Evolutionary conservation across 257 asterid genomes (phyloP), one percentile per base, ranked within the genome.

Genomic region (Primulina tabacum): DNA sequence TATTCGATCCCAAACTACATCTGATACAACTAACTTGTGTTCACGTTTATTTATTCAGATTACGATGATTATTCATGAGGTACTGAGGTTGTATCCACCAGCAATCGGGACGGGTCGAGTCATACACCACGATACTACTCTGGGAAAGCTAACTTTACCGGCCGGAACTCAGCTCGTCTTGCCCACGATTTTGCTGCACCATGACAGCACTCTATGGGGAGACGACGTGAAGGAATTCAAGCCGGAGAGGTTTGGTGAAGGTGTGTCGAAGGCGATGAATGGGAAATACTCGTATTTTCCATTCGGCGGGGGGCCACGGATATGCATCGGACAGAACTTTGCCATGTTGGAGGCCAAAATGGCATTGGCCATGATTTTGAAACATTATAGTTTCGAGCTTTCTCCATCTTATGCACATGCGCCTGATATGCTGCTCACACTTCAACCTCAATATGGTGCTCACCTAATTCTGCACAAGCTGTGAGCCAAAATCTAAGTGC

Each of bases 201-300:
- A 80, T 3, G 85, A 84, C 69, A 7, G 1, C 5, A 56, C 77
- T 55, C 18, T 81, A 64, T 86, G 90, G 92, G 90, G 92, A 7
- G 77, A 64, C 0, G 92, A 88, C 63, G 90, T 86, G 4, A 69
- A 67, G 68, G 92, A 88, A 6, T 88, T 86, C 72, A 86, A 88
- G 1, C 91, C 89, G 0, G 84, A 74, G 73, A 70, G 89, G 40
- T 84, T 81, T 2, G 37, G 64, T 0, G 76, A 65, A 32, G 85
- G 85, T 2, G 79, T 81, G 30, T 18, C 75, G 1, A 77, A 65
- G 67, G 85, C 78, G 2, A 65, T 73, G 0, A 3, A 60, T 17
- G 76, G 78, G 0, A 59, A 14, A 37, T 62, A 28, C 10, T 6
- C 66, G 5, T 78, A 63, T 61, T 32, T 72, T 16, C 85, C 83